phyloP scores from a whole-genome alignment of 2,329 filamentous ascomycete genomes.

The Clarireedia hainanense region DNA sequence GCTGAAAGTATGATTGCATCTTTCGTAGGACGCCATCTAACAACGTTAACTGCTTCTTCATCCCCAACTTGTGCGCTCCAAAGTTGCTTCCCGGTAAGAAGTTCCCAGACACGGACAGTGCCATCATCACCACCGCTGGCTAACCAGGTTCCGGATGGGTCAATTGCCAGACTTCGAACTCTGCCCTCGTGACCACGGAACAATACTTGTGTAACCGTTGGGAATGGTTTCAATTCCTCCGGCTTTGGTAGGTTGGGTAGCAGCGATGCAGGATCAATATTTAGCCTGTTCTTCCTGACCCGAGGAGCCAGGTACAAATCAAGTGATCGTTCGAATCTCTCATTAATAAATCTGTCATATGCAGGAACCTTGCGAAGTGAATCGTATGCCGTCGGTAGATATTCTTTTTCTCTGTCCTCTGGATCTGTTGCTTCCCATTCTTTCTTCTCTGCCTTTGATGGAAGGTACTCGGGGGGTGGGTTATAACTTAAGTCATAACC shows the following conservation, averaged over 20 bases:
- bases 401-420: constrained; percentile 86
- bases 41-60: constrained; percentile 72
- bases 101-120: constrained; percentile 82
- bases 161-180: constrained; percentile 76
- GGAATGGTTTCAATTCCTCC: constrained; percentile 90
- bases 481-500: constrained; percentile 96
- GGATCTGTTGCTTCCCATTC: constrained; percentile 80
- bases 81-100: constrained; percentile 76
- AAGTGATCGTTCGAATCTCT: constrained; percentile 90
- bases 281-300: constrained; percentile 85
- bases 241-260: constrained; percentile 89
- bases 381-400: constrained; percentile 72
- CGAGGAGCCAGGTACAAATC: constrained; percentile 93
- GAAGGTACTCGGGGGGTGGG: constrained; percentile 88
- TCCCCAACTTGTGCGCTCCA: constrained; percentile 76
- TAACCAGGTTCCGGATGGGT: constrained; percentile 77
- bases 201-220: constrained; percentile 78
- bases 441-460: constrained; percentile 73
- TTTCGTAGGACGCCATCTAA: constrained; percentile 81
- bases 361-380: constrained; percentile 86
- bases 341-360: constrained; percentile 84
- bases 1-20: constrained; percentile 77
- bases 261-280: constrained; percentile 90
- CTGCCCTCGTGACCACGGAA: constrained; percentile 85
- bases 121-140: constrained; percentile 94